phyloP scores from a whole-genome alignment of 768 basidiomycete species.

The Floccularia luteovirens region DNA sequence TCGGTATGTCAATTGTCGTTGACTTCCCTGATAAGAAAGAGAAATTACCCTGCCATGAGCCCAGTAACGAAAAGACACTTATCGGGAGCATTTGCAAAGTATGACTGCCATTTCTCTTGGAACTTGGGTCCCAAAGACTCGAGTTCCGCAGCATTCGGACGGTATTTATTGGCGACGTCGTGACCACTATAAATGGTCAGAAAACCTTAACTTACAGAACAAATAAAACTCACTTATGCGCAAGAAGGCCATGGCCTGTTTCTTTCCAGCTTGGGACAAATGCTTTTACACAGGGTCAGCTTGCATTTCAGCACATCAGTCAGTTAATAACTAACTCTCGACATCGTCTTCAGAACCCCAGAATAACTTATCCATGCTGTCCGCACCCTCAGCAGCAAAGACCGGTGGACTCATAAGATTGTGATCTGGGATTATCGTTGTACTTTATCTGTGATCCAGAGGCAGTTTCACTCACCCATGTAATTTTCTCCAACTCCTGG shows the following conservation, averaged over 20 bases:
- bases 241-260: slow-evolving; percentile 38
- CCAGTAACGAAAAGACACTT: slow-evolving; percentile 35
- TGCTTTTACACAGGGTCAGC: slow-evolving; percentile 11
- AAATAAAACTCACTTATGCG: slow-evolving; percentile 39
- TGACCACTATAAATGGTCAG: slow-evolving; percentile 26
- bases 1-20: neutral
- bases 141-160: slow-evolving; percentile 43
- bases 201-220: neutral
- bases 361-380: slow-evolving; percentile 42
- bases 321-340: slow-evolving; percentile 24
- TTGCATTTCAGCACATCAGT: slow-evolving; percentile 5
- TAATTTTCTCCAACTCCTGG: neutral
- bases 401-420: slow-evolving; percentile 29
- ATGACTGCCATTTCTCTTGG: slow-evolving; percentile 36
- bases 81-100: slow-evolving; percentile 43
- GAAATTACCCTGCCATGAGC: neutral
- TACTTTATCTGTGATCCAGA: neutral
- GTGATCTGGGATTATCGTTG: slow-evolving; percentile 31
- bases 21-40: slow-evolving; percentile 4
- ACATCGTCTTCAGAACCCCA: slow-evolving; percentile 27
- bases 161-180: slow-evolving; percentile 49
- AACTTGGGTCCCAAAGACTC: slow-evolving; percentile 44
- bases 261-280: slow-evolving; percentile 18
- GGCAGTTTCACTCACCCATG: neutral
- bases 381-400: slow-evolving; percentile 32